These are phyloP conservation scores for Guyanaporus albipodus DNA, from an alignment of 768 basidiomycete genomes.

Conservation along the genomic window DNA sequence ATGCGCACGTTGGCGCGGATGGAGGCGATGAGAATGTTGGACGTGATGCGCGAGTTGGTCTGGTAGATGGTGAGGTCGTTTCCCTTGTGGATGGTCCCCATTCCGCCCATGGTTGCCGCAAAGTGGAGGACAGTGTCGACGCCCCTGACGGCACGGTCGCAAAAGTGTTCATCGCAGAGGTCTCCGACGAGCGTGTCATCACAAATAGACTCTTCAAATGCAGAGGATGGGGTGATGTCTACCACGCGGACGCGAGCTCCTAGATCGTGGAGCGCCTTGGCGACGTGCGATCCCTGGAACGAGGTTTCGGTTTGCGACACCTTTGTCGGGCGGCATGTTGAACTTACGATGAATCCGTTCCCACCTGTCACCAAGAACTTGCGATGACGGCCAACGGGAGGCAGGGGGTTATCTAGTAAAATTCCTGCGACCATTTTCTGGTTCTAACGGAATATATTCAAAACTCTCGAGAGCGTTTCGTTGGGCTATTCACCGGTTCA, in stretches of 20 bases:
- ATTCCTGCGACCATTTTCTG: conserved; percentile 1
- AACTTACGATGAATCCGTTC: conserved; percentile 50
- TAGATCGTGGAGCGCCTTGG: conserved; percentile 32
- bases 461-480: too few species aligned
- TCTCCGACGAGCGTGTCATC: conserved; percentile 42
- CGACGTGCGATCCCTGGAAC: conserved; percentile 49
- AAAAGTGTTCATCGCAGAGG: conserved; percentile 42
- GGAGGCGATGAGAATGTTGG: conserved; percentile 42
- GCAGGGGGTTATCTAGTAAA: neutral
- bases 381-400: neutral
- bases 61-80: conserved; percentile 49
- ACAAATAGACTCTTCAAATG: conserved; percentile 21
- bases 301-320: neutral
- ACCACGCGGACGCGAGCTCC: conserved; percentile 41
- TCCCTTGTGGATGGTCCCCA: conserved; percentile 53
- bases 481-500: neutral
- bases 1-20: conserved; percentile 35
- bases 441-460: too few species aligned
- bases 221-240: conserved; percentile 34
- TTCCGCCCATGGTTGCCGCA: conserved; percentile 61
- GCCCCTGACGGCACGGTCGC: conserved; percentile 35
- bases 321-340: neutral
- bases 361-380: conserved; percentile 46
- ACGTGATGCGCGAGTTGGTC: conserved; percentile 48
- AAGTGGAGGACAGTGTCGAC: conserved; percentile 50